Conservation (phyloP, 805 yeast species). For the Novakomyces olei region DNA sequence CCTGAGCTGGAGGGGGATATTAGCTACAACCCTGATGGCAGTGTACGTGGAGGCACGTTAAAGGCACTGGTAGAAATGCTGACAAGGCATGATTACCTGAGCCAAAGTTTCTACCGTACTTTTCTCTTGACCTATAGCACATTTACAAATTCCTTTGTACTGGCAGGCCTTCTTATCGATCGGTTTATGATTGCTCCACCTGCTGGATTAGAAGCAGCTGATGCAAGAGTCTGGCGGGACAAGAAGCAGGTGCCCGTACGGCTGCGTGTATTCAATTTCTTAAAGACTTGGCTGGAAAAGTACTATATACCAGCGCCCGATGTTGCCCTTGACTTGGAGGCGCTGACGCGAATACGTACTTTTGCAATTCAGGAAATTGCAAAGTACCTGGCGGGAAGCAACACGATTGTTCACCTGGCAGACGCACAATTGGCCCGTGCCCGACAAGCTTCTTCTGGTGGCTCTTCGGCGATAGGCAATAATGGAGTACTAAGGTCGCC, state of each 20-base stretch:
- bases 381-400: not conserved
- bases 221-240: constrained; percentile 53
- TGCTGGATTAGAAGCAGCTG: constrained; percentile 65
- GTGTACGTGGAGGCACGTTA: constrained; percentile 56
- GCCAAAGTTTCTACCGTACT: constrained; percentile 41
- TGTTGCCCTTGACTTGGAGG: constrained; percentile 43
- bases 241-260: constrained; percentile 47
- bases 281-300: constrained; percentile 42
- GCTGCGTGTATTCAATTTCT: constrained; percentile 35
- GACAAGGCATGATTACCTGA: constrained; percentile 44
- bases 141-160: constrained; percentile 42
- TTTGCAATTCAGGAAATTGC: too few species aligned
- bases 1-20: constrained; percentile 27
- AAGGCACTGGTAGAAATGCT: constrained; percentile 53
- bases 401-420: not conserved
- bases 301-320: too few species aligned
- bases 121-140: constrained; percentile 59
- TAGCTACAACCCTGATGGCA: constrained; percentile 43
- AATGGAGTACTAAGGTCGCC: too few species aligned
- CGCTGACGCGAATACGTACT: too few species aligned
- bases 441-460: too few species aligned
- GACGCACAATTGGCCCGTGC: too few species aligned
- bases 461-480: too few species aligned
- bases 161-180: constrained; percentile 35
- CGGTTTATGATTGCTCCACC: constrained; percentile 62